These are phyloP conservation scores for Zarea fungicola DNA, from an alignment of 2,329 filamentous ascomycete species.

Conservation along the genomic window DNA sequence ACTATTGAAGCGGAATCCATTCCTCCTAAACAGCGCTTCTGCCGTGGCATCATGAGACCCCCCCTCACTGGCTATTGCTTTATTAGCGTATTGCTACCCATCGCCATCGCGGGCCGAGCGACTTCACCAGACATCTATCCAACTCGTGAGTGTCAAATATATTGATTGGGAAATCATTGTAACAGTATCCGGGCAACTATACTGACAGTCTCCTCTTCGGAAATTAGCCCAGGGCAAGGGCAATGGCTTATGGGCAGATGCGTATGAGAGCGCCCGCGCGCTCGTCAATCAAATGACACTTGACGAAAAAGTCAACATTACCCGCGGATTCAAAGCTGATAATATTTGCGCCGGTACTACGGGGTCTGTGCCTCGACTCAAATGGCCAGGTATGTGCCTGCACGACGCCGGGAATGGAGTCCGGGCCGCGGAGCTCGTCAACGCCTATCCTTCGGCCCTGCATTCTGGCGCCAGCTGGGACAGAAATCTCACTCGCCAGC, in stretches of 20 bases:
- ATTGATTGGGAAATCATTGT: background rate
- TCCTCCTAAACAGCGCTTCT: background rate
- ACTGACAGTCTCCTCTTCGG: background rate
- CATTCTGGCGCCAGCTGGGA: slow-evolving; percentile 51
- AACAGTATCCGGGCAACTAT: background rate
- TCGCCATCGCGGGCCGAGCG: slow-evolving; percentile 1
- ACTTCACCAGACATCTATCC: slow-evolving; percentile 23
- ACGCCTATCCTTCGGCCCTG: slow-evolving; percentile 42
- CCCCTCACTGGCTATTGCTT: background rate
- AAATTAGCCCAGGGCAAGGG: slow-evolving; percentile 27
- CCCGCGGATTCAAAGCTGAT: slow-evolving; percentile 48
- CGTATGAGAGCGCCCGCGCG: slow-evolving; percentile 51
- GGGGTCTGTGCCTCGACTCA: slow-evolving; percentile 38
- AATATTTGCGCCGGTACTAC: slow-evolving; percentile 45
- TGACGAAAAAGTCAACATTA: slow-evolving; percentile 56
- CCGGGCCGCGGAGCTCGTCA: slow-evolving; percentile 43
- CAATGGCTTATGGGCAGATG: slow-evolving; percentile 45
- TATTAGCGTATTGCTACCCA: slow-evolving; percentile 10
- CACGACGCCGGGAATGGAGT: slow-evolving; percentile 47
- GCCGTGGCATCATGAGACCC: background rate
- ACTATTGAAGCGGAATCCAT: no score
- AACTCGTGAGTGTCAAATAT: slow-evolving; percentile 16
- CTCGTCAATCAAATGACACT: slow-evolving; percentile 59
- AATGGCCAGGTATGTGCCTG: slow-evolving; percentile 43
- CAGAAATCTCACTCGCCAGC: slow-evolving; percentile 43